These are phyloP conservation scores for Aegilops sharonensis DNA, from an alignment of 176 grass and related monocot genomes.

Conservation along the genomic window DNA sequence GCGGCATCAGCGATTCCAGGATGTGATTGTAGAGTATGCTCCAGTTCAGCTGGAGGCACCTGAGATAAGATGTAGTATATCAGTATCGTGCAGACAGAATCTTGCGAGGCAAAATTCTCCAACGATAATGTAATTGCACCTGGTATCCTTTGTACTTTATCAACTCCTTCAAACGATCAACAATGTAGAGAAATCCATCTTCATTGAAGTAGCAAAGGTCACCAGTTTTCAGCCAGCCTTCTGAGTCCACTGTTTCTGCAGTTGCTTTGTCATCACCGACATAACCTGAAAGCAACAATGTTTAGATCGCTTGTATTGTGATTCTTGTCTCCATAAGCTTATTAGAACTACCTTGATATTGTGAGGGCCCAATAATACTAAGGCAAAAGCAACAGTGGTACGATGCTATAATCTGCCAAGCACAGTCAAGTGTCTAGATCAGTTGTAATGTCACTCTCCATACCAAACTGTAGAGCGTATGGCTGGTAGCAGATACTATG, in stretches of 20 bases:
- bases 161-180: slow-evolving; percentile 76
- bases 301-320: not conserved
- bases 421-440: too few species aligned
- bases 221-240: slow-evolving; percentile 73
- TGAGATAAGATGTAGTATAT: slow-evolving; percentile 17
- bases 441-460: not conserved
- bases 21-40: slow-evolving; percentile 58
- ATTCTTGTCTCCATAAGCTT: not conserved
- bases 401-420: not conserved
- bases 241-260: slow-evolving; percentile 40
- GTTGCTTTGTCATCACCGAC: slow-evolving; percentile 53
- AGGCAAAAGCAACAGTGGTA: not conserved
- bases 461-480: not conserved
- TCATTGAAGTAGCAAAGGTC: slow-evolving; percentile 74
- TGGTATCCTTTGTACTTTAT: slow-evolving; percentile 85
- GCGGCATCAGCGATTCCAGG: slow-evolving; percentile 56
- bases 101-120: not conserved
- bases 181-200: slow-evolving; percentile 63
- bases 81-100: slow-evolving; percentile 6
- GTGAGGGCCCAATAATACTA: too few species aligned
- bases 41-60: slow-evolving; percentile 73
- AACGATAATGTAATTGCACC: slow-evolving; percentile 13
- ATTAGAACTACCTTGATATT: not conserved
- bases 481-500: not conserved
- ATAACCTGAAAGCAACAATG: slow-evolving; percentile 45